Evolutionary conservation across 495 filamentous ascomycete genomes (phyloP).

Genomic region (Trichoderma reesei): DNA sequence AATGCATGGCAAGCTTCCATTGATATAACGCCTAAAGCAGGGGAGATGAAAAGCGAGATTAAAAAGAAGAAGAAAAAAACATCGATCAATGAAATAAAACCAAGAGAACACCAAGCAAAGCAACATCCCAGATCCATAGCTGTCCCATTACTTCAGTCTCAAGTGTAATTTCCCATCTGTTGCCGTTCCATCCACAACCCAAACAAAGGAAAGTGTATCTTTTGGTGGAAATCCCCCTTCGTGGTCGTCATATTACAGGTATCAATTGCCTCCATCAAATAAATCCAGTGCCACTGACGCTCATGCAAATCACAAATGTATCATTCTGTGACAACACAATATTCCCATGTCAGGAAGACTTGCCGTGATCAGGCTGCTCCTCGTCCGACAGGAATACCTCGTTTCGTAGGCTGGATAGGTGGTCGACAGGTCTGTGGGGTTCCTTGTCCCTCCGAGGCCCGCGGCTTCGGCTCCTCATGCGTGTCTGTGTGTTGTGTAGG

Average conservation of each 20-base stretch:
- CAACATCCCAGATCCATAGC: background rate
- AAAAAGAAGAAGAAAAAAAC: too few species aligned
- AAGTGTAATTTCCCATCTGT: background rate
- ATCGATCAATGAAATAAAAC: background rate
- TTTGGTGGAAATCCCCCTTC: background rate
- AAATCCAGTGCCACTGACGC: background rate
- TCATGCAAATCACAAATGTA: background rate
- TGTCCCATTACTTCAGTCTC: background rate
- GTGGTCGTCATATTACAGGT: background rate
- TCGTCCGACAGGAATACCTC: slow-evolving; percentile 7
- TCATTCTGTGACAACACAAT: background rate
- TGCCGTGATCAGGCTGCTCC: background rate
- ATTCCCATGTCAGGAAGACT: background rate
- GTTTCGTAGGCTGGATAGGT: slow-evolving; percentile 1
- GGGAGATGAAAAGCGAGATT: too few species aligned
- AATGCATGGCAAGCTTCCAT: background rate
- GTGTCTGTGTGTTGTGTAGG: background rate
- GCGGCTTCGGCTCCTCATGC: background rate
- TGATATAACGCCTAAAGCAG: too few species aligned
- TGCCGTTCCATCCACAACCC: background rate
- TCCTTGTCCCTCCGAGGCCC: slow-evolving; percentile 2
- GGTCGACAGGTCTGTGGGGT: background rate
- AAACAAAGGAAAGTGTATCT: background rate
- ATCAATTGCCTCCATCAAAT: background rate
- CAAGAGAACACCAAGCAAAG: background rate